Evolutionary conservation across 148 eudicot genomes (phyloP), one percentile per base, ranked within the genome.

Genomic region (Arbutus unedo): DNA sequence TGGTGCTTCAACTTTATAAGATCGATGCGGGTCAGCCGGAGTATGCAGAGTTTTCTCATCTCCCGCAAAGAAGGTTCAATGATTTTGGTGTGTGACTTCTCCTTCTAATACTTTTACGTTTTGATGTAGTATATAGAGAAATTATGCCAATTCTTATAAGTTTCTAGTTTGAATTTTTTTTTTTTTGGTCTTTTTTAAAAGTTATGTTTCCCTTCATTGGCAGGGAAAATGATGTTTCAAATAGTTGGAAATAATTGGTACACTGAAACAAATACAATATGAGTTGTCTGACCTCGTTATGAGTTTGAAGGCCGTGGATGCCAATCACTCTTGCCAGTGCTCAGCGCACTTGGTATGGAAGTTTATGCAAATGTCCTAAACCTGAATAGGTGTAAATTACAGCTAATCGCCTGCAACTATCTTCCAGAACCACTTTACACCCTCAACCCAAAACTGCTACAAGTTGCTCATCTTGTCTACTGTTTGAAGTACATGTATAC

Each of bases 11-110:
- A 82, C 79, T 96, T 87, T 94, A 96, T 62, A 88, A 90, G 82
- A 93, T 90, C 72, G 94, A 94, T 64, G 89, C 86, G 14, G 96
- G 97, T 19, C 80, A 88, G 84, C 81, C 87, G 83, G 99, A 94
- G 50, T 96, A 91, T 85, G 99, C 98, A 2, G 97, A 94, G 82
- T 96, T 96, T 83, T 89, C 92, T 64, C 99, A 96, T 90, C 74
- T 94, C 86, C 95, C 96, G 0, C 83, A 84, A 43, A 90, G 93
- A 50, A 88, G 83, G 14, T 93, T 96, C 79, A 89, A 91, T 84
- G 99, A 96, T 87, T 96, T 89, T 88, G 84, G 99, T 96, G 77
- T 59, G 87, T 84, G 23, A 43, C 38, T 56, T 70, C 14, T 82
- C 45, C 77, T 81, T 53, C 43, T 8, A 21, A 23, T 51, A 18